phyloP scores from a whole-genome alignment of 345 rosid species.

The Litchi chinensis region DNA sequence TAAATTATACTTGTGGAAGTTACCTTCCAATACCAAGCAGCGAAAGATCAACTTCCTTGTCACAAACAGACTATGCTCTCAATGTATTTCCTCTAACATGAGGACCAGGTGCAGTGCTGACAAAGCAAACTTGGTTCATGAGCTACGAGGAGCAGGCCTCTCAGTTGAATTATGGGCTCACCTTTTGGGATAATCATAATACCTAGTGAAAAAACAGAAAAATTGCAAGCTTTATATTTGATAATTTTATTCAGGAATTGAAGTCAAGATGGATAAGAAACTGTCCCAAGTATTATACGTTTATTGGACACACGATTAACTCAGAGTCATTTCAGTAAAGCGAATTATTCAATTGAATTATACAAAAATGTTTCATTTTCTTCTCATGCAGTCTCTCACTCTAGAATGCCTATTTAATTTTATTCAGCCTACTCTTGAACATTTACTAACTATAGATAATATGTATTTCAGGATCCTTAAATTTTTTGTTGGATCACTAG shows the following conservation, averaged over 20 bases:
- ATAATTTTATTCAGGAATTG: background rate
- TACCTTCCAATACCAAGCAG: conserved; percentile 67
- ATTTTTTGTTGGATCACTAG: no score
- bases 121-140: conserved; percentile 50
- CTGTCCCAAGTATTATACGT: background rate
- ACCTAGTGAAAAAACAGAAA: conserved; percentile 24
- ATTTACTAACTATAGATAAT: no score
- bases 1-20: background rate
- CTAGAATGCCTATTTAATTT: background rate
- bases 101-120: conserved; percentile 53
- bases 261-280: no score
- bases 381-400: background rate
- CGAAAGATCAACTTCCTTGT: conserved; percentile 59
- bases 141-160: conserved; percentile 48
- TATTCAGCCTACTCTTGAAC: no score
- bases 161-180: conserved; percentile 46
- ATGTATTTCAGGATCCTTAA: background rate
- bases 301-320: background rate
- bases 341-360: background rate
- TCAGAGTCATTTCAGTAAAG: background rate
- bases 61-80: conserved; percentile 55
- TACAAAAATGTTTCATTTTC: background rate
- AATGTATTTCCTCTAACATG: conserved; percentile 56
- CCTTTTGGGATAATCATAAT: conserved; percentile 26
- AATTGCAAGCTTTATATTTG: background rate